These are phyloP conservation scores for Aureobasidium leucospermi DNA, from an alignment of 2,329 filamentous ascomycete genomes.

Conservation along the genomic window DNA sequence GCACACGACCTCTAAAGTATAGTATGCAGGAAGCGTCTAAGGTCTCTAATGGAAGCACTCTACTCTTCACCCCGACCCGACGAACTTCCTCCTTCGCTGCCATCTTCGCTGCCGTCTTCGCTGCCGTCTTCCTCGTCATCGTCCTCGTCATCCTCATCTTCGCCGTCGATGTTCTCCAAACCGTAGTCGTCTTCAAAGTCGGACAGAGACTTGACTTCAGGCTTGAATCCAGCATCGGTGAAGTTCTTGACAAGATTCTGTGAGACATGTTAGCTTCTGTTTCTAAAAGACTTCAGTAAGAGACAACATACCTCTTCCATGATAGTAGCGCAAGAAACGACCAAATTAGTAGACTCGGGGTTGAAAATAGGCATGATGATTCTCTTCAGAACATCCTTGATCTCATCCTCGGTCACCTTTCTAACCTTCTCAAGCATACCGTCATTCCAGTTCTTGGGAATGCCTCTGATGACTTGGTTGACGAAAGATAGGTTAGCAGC, in stretches of 20 bases:
- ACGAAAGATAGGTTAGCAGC: slow-evolving; percentile 81
- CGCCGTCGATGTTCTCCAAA: slow-evolving; percentile 90
- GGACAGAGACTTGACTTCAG: slow-evolving; percentile 61
- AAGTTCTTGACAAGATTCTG: slow-evolving; percentile 72
- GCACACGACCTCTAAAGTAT: no score
- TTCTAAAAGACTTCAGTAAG: slow-evolving; percentile 50
- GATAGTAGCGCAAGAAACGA: slow-evolving; percentile 79
- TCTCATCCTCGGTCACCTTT: slow-evolving; percentile 66
- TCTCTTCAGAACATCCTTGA: slow-evolving; percentile 65
- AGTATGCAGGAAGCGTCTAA: no score
- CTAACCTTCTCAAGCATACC: slow-evolving; percentile 70
- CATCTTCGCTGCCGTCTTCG: slow-evolving; percentile 17
- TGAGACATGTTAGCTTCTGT: slow-evolving; percentile 60
- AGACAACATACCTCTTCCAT: slow-evolving; percentile 63
- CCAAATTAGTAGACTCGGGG: slow-evolving; percentile 71
- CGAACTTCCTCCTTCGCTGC: slow-evolving; percentile 39
- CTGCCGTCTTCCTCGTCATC: slow-evolving; percentile 42
- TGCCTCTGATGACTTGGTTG: slow-evolving; percentile 66
- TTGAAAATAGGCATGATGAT: slow-evolving; percentile 74
- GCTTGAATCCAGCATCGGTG: slow-evolving; percentile 67
- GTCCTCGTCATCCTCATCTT: slow-evolving; percentile 59
- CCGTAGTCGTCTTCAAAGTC: slow-evolving; percentile 90
- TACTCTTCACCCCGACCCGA: slow-evolving; percentile 35
- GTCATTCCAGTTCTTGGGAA: slow-evolving; percentile 71
- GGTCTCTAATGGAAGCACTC: neutral